Base-by-base conservation (phyloP, 2,329 filamentous ascomycete genomes). In the Stagonosporopsis tanaceti region DNA sequence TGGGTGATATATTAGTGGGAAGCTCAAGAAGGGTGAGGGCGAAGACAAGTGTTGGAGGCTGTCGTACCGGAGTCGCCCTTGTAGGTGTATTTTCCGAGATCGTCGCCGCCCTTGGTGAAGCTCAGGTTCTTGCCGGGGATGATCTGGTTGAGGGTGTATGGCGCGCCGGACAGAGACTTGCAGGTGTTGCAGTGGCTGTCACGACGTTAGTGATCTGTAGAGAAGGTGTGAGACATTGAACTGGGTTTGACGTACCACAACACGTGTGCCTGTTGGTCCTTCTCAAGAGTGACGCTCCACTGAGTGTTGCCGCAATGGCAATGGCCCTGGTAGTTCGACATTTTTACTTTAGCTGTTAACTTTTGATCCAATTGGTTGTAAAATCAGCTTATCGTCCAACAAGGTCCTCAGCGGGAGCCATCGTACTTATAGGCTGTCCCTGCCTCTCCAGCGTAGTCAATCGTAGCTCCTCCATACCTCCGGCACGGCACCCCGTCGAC, bases 121-220 rank as follows among this genome's bases (percentile, higher is more conserved):
- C 80, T 80, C 62, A 86, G 75, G 40, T 78, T 74, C 30, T 76
- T 71, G 65, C 79, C 76, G 42, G 81, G 81, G 50, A 84, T 78
- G 70, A 85, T 81, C 60, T 84, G 81, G 74, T 85, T 85, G 60
- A 85, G 74, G 17, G 82, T 85, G 76, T 76, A 84, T 46, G 81
- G 77, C 17, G 78, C 75, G 62, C 82, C 82, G 48, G 78, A 78
- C 54, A 85, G 78, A 59, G 76, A 68, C 65, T 85, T 85, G 81
- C 84, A 86, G 28, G 83, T 84, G 64, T 83, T 77, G 76, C 84
- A 86, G 66, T 86, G 84, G 77, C 83, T 83, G 17, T 6, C 22
- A 25, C 0, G 2, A 7, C 12, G 20, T 51, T 25, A 51, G 38
- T 22, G 25, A n/a, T 22, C 24, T 4, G 8, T 6, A 17, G 14